phyloP scores from a whole-genome alignment of 768 basidiomycete species.

The Pulveroboletus ravenelii region DNA sequence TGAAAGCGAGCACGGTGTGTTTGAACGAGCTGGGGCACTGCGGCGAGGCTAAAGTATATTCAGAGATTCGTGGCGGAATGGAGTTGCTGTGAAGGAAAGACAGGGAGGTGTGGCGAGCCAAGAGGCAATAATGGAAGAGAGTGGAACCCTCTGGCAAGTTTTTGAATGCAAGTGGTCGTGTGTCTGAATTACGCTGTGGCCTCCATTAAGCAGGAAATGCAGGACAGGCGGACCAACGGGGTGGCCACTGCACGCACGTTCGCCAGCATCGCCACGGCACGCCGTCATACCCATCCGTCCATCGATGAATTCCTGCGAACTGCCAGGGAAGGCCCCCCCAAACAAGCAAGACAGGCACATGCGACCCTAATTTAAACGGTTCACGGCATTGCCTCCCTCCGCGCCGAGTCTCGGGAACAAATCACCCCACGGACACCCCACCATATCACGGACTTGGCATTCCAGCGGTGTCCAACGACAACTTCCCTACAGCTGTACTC shows the following conservation, averaged over 20 bases:
- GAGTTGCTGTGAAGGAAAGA: slow-evolving; percentile 9
- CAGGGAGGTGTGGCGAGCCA: not conserved
- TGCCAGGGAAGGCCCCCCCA: slow-evolving; percentile 1
- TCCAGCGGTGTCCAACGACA: not conserved
- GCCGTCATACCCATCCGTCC: slow-evolving; percentile 7
- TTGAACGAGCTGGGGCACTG: slow-evolving; percentile 10
- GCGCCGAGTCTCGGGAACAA: slow-evolving; percentile 6
- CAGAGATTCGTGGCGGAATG: not conserved
- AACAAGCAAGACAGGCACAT: slow-evolving; percentile 14
- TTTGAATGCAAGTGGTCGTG: slow-evolving; percentile 31
- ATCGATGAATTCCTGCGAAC: slow-evolving; percentile 11
- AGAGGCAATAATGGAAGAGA: slow-evolving; percentile 11
- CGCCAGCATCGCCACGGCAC: slow-evolving; percentile 30
- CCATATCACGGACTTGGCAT: not conserved
- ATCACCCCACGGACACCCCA: slow-evolving; percentile 1
- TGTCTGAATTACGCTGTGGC: slow-evolving; percentile 34
- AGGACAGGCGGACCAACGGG: slow-evolving; percentile 23
- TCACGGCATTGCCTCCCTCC: slow-evolving; percentile 21
- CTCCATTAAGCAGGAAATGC: slow-evolving; percentile 18
- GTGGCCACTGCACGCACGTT: slow-evolving; percentile 35
- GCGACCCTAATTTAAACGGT: slow-evolving; percentile 23
- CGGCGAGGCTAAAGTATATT: slow-evolving; percentile 7
- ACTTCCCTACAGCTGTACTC: slow-evolving; percentile 5
- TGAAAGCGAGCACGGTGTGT: slow-evolving; percentile 5
- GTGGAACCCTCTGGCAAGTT: slow-evolving; percentile 14